These are phyloP conservation scores for Populus deltoides DNA, from an alignment of 345 rosid genomes.

Conservation along the genomic window DNA sequence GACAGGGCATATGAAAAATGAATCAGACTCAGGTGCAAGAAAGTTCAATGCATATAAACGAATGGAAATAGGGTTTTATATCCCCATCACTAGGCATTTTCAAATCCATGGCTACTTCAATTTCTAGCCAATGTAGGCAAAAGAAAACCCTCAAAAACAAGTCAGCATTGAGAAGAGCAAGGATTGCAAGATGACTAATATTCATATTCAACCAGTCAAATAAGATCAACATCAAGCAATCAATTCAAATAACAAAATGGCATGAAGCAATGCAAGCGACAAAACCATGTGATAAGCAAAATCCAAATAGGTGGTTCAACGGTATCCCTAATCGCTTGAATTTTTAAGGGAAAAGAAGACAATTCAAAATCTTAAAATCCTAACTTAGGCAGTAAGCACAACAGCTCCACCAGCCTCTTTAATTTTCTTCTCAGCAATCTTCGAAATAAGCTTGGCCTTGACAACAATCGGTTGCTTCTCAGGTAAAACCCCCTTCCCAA, in stretches of 20 bases:
- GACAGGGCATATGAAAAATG: not conserved
- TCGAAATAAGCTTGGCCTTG: slow-evolving; percentile 27
- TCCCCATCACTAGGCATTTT: not conserved
- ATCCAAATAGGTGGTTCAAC: not conserved
- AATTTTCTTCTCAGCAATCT: slow-evolving; percentile 32
- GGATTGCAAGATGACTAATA: too few species aligned
- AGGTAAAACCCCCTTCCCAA: slow-evolving; percentile 27
- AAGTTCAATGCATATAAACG: not conserved
- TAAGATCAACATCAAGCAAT: not conserved
- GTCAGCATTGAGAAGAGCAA: not conserved
- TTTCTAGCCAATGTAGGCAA: too few species aligned
- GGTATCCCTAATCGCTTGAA: not conserved
- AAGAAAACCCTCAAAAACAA: not conserved
- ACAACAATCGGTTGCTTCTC: slow-evolving; percentile 27
- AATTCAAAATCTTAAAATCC: not conserved
- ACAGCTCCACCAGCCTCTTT: slow-evolving; percentile 34
- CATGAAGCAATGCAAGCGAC: not conserved
- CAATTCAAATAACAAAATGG: not conserved
- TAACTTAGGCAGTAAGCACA: slow-evolving; percentile 24
- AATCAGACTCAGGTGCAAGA: not conserved
- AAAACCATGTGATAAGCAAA: not conserved
- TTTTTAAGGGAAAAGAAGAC: not conserved
- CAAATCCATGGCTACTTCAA: not conserved
- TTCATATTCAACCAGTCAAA: too few species aligned
- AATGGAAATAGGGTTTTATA: too few species aligned